These are phyloP conservation scores for Globisporangium perplexum DNA, from an alignment of 352 stramenopile species.

Conservation along the genomic window DNA sequence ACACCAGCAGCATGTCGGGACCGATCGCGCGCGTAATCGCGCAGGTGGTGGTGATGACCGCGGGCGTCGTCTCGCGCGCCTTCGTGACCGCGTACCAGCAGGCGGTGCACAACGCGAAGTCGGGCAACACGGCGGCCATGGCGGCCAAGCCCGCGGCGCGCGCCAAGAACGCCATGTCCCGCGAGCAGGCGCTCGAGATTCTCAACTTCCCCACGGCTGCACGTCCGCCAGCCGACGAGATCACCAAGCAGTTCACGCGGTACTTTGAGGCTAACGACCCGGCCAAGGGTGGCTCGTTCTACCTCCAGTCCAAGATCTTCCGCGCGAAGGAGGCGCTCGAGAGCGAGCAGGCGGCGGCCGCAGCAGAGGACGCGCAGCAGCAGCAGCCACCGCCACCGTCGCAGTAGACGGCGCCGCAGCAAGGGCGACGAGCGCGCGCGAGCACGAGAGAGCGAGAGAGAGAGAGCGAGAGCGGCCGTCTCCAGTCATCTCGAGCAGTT, in stretches of 20 bases:
- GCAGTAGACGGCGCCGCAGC: not conserved
- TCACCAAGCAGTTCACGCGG: constrained; percentile 82
- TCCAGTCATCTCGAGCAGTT: not conserved
- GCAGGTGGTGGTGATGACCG: constrained; percentile 80
- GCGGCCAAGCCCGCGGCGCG: constrained; percentile 48
- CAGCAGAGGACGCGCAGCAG: constrained; percentile 22
- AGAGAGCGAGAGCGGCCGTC: not conserved
- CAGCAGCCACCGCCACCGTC: constrained; percentile 15
- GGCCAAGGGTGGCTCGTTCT: constrained; percentile 88
- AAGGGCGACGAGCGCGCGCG: not conserved
- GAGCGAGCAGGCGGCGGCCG: constrained; percentile 12
- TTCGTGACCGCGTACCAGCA: constrained; percentile 89
- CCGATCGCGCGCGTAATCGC: constrained; percentile 76
- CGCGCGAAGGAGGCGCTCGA: constrained; percentile 87
- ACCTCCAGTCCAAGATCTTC: constrained; percentile 92
- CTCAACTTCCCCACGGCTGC: constrained; percentile 70
- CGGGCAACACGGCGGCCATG: constrained; percentile 61
- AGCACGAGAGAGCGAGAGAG: not conserved
- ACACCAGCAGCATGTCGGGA: constrained; percentile 60
- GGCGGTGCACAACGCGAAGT: constrained; percentile 82
- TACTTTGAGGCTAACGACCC: constrained; percentile 90
- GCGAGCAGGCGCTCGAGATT: constrained; percentile 72
- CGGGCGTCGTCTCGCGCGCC: constrained; percentile 75
- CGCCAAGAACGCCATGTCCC: constrained; percentile 75
- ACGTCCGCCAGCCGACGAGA: constrained; percentile 44